Conservation (phyloP, 345 rosid genomes). For the Hypericum androsaemum region DNA sequence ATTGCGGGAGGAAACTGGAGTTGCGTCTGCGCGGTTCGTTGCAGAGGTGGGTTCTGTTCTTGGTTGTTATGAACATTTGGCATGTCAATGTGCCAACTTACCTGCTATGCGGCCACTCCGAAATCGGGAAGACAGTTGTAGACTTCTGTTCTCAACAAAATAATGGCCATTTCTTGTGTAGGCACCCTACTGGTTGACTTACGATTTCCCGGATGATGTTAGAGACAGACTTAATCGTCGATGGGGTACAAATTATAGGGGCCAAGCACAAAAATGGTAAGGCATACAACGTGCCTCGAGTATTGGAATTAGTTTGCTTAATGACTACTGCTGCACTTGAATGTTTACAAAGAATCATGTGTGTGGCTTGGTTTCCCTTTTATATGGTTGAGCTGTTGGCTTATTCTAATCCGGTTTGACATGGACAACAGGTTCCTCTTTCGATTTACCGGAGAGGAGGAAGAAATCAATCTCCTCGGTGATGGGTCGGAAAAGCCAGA, state of each 20-base stretch:
- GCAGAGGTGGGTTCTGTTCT: neutral
- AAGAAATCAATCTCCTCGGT: constrained; percentile 65
- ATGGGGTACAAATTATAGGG: constrained; percentile 65
- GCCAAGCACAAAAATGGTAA: constrained; percentile 84
- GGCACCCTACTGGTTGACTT: constrained; percentile 73
- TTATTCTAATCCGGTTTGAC: neutral
- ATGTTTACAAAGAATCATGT: too few species aligned
- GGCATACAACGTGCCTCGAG: neutral
- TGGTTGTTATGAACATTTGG: too few species aligned
- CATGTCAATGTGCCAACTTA: too few species aligned
- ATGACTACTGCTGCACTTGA: too few species aligned
- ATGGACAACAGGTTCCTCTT: constrained; percentile 51
- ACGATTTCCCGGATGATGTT: constrained; percentile 50
- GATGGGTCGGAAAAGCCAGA: constrained; percentile 66
- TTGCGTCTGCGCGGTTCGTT: constrained; percentile 2
- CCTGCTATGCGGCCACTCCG: too few species aligned
- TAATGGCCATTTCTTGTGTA: constrained; percentile 14
- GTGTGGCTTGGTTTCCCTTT: neutral
- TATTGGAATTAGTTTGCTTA: too few species aligned
- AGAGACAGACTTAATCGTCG: constrained; percentile 38
- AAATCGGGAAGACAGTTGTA: too few species aligned
- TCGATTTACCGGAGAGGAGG: constrained; percentile 61
- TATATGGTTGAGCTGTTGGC: neutral
- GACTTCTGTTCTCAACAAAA: too few species aligned
- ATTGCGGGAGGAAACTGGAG: constrained; percentile 9